Evolutionary conservation across 441 rosid species (phyloP).

Genomic region (Jatropha podagrica): DNA sequence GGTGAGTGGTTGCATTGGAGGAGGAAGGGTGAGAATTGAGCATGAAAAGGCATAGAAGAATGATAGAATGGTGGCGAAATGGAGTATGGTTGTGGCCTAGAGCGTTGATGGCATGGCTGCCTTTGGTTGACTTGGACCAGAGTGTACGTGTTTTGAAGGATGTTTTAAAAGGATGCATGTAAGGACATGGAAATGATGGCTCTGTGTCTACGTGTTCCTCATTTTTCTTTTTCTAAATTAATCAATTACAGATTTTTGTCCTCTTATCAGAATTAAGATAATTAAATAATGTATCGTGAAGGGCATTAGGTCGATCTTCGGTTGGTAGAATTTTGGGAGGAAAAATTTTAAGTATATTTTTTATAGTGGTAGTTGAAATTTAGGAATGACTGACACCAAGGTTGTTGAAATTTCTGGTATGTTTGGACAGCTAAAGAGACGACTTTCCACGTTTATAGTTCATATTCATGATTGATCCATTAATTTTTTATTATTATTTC

Average conservation of each 20-base stretch:
- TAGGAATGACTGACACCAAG: background rate
- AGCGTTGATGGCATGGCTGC: background rate
- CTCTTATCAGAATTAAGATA: background rate
- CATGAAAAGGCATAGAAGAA: background rate
- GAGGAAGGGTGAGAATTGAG: background rate
- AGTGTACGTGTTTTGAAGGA: too few relatives aligned
- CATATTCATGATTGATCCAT: too few relatives aligned
- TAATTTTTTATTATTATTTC: too few relatives aligned
- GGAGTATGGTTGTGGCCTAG: background rate
- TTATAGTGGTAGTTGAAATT: background rate
- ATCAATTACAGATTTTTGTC: background rate
- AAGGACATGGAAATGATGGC: background rate
- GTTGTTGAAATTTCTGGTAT: slow-evolving; percentile 13
- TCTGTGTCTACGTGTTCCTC: background rate
- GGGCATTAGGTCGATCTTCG: background rate
- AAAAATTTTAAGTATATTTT: background rate
- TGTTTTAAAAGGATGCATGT: background rate
- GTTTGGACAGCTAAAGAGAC: background rate
- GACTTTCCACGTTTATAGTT: background rate
- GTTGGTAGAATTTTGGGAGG: background rate
- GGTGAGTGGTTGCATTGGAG: slow-evolving; percentile 15
- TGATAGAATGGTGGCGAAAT: background rate
- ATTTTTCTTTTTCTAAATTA: background rate
- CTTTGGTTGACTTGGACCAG: slow-evolving; percentile 14
- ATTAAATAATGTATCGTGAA: background rate